Percentiles rank a stretch among this genome's conserved stretches.
Evolutionary conservation across 768 basidiomycete species (phyloP).

Genomic region (Boletus insuetus): DNA sequence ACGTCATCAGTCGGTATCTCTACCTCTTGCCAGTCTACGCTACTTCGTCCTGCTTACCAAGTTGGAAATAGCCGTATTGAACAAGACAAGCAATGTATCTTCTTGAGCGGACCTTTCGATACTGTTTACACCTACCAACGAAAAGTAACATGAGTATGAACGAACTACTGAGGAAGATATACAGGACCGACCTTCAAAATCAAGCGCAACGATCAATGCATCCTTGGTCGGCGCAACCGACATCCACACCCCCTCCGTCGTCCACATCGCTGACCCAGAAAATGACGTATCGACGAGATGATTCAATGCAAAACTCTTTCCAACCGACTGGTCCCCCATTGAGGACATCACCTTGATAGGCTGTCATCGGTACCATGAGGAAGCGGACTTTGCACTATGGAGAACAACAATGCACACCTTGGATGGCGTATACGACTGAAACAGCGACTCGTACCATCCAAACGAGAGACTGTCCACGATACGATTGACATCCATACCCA

Average conservation of each 20-base stretch:
- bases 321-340: constrained; percentile 66
- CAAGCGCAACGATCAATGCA: constrained; percentile 51
- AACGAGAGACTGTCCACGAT: no score
- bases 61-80: constrained; percentile 66
- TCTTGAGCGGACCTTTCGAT: constrained; percentile 64
- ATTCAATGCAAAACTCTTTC: constrained; percentile 56
- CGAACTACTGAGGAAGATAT: background rate
- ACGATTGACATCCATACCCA: no score
- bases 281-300: constrained; percentile 62
- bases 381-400: background rate
- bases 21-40: no score
- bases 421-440: constrained; percentile 57
- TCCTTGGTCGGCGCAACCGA: constrained; percentile 59
- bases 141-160: background rate
- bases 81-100: constrained; percentile 59
- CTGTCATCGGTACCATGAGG: constrained; percentile 24
- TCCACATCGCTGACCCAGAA: constrained; percentile 59
- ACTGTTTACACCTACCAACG: constrained; percentile 50
- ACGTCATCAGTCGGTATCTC: background rate
- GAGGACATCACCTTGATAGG: constrained; percentile 64
- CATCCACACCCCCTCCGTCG: constrained; percentile 63
- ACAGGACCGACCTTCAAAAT: constrained; percentile 53
- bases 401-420: constrained; percentile 37
- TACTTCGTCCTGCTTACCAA: constrained; percentile 35
- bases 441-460: no score